phyloP scores from a whole-genome alignment of 805 yeast species.

The Isabelozyma rhagii region DNA sequence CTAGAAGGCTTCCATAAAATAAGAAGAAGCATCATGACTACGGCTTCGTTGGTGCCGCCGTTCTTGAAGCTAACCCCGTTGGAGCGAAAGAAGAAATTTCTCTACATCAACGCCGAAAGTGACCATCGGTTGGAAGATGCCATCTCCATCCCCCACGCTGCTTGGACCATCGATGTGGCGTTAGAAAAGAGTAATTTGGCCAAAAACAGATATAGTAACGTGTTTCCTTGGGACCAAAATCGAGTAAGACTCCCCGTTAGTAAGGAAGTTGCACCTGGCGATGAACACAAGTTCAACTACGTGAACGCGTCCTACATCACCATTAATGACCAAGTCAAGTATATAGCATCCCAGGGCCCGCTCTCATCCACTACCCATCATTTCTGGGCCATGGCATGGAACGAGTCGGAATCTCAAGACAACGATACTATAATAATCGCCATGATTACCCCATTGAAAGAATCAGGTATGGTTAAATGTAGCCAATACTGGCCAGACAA shows the following conservation, averaged over 20 bases:
- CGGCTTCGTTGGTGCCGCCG: background rate
- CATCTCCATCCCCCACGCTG: conserved; percentile 3
- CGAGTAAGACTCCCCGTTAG: conserved; percentile 27
- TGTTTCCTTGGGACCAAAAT: conserved; percentile 38
- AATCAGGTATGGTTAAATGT: conserved; percentile 39
- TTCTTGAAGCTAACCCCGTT: background rate
- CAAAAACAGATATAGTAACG: conserved; percentile 37
- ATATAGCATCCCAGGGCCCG: conserved; percentile 74
- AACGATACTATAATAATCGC: conserved; percentile 27
- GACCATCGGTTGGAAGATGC: conserved; percentile 8
- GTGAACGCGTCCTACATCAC: conserved; percentile 42
- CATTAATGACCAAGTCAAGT: conserved; percentile 20
- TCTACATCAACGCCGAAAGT: conserved; percentile 3
- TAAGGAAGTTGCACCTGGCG: conserved; percentile 1
- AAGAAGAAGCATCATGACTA: background rate
- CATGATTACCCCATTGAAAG: conserved; percentile 53
- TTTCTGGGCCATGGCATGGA: conserved; percentile 49
- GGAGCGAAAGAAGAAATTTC: background rate
- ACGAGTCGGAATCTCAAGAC: conserved; percentile 25
- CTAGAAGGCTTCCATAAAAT: background rate
- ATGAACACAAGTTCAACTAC: conserved; percentile 20
- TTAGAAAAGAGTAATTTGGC: background rate
- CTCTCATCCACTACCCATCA: conserved; percentile 34
- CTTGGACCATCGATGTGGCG: conserved; percentile 5
- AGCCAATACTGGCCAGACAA: conserved; percentile 38